Evolutionary conservation across 768 basidiomycete species (phyloP), one percentile per base, ranked within the genome.

Genomic region (Leccinum disarticulatum): DNA sequence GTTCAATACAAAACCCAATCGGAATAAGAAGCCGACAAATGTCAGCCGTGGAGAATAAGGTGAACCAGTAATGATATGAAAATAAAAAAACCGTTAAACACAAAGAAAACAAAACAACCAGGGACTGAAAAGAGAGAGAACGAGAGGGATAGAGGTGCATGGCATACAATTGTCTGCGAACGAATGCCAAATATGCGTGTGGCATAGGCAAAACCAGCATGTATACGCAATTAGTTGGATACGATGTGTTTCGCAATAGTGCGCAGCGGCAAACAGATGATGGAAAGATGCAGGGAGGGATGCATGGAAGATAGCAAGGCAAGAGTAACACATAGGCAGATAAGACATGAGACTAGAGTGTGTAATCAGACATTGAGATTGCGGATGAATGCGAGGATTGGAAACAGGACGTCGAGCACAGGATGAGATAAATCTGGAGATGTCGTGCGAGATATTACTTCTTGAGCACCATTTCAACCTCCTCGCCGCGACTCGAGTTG

Each of bases 311-410:
- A 77, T 66, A 79, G 75, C 78, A 67, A 62, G 71, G 63, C 62
- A 73, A 69, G 63, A 70, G 74, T 65, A 71, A 72, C 70, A 74
- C 70, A 74, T 74, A 65, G 67, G 68, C 59, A 67, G 62, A 65
- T 64, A 64, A 62, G 70, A 75, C 73, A 74, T 73, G 73, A 64
- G 63, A 62, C 70, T 70, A 73, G 68, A 70, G 54, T 74, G 72
- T 68, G 59, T 75, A 75, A 70, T 73, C 73, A 75, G 73, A 73
- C 73, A 73, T 66, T 73, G 72, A 72, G 68, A 75, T 73, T 74
- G 72, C 59, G 61, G 63, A 62, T 68, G 51, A 64, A 75, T 73
- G 71, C 70, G 61, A 67, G 56, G 62, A 72, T 64, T 68, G 65
- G 69, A 71, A 74, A 73, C 72, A 73, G 59, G 64, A 69, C 68